Conservation (phyloP, 352 stramenopile genomes). For the Elongisporangium undulatum region DNA sequence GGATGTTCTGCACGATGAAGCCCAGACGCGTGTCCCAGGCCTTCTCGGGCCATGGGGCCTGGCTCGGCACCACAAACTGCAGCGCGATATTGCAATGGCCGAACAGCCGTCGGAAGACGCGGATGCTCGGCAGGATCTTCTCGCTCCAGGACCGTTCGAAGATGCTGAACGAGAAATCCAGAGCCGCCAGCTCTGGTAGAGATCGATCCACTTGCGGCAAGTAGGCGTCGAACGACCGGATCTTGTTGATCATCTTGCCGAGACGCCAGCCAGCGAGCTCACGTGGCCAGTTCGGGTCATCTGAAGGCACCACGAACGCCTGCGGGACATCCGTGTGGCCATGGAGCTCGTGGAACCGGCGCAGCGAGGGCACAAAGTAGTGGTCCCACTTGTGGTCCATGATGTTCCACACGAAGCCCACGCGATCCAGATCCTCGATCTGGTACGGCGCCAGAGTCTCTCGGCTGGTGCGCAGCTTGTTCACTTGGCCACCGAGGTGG, state of each 20-base stretch:
- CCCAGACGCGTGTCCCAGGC: conserved; percentile 40
- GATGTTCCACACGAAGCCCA: conserved; percentile 40
- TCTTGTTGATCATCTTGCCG: conserved; percentile 41
- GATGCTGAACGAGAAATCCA: conserved; percentile 50
- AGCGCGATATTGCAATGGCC: conserved; percentile 34
- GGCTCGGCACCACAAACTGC: conserved; percentile 35
- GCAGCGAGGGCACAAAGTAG: conserved; percentile 32
- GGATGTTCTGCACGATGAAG: conserved; percentile 55
- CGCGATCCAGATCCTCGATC: conserved; percentile 21
- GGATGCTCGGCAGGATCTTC: conserved; percentile 40
- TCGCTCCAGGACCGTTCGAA: conserved; percentile 46
- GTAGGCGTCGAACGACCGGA: conserved; percentile 29
- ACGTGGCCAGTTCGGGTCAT: conserved; percentile 15
- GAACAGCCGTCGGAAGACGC: conserved; percentile 31
- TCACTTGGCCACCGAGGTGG: conserved; percentile 30
- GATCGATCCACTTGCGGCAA: conserved; percentile 24
- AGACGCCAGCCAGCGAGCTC: conserved; percentile 31
- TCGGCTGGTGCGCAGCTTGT: conserved; percentile 22
- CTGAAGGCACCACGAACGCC: conserved; percentile 23
- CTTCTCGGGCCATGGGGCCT: conserved; percentile 24
- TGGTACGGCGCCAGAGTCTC: conserved; percentile 19
- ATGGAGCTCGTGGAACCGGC: conserved; percentile 26
- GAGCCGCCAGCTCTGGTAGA: conserved; percentile 22
- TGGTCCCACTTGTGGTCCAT: conserved; percentile 28
- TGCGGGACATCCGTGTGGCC: conserved; percentile 36